Evolutionary conservation across 768 basidiomycete genomes (phyloP).

Genomic region (Boletus sp.): DNA sequence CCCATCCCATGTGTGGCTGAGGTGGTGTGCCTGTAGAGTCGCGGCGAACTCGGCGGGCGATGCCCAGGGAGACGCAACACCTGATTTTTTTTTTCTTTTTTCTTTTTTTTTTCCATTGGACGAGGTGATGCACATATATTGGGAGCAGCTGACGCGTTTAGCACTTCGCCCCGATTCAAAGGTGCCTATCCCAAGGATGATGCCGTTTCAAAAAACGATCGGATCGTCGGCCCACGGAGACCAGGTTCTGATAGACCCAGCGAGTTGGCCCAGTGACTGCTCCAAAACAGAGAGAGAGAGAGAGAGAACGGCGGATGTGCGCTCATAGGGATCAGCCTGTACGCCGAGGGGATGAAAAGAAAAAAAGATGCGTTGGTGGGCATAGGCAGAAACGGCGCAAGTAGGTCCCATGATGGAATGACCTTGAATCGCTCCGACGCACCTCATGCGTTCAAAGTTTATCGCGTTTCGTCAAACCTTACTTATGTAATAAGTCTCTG

Average conservation of each 20-base stretch:
- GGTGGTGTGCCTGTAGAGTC: too few relatives aligned
- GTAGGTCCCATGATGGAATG: conserved; percentile 4
- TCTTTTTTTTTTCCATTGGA: background rate
- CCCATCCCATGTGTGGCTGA: too few relatives aligned
- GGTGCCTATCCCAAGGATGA: background rate
- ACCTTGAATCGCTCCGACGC: conserved; percentile 3
- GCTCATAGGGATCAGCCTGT: conserved; percentile 1
- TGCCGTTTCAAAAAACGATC: background rate
- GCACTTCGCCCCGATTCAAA: background rate
- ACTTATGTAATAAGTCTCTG: conserved; percentile 12
- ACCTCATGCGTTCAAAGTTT: conserved; percentile 17
- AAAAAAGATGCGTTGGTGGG: background rate
- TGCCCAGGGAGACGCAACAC: too few relatives aligned
- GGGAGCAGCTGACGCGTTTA: background rate
- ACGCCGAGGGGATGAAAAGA: conserved; percentile 13
- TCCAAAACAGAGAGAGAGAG: background rate
- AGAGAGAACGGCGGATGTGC: conserved; percentile 7
- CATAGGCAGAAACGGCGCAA: background rate
- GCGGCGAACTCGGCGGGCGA: too few relatives aligned
- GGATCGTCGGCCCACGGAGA: background rate
- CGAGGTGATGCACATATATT: background rate
- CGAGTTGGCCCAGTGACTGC: background rate
- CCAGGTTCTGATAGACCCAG: background rate
- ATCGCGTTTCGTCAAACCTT: conserved; percentile 15
- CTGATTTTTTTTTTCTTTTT: background rate